Evolutionary conservation across 164 flowering plant genomes (phyloP).

Genomic region (Aristolochia californica): DNA sequence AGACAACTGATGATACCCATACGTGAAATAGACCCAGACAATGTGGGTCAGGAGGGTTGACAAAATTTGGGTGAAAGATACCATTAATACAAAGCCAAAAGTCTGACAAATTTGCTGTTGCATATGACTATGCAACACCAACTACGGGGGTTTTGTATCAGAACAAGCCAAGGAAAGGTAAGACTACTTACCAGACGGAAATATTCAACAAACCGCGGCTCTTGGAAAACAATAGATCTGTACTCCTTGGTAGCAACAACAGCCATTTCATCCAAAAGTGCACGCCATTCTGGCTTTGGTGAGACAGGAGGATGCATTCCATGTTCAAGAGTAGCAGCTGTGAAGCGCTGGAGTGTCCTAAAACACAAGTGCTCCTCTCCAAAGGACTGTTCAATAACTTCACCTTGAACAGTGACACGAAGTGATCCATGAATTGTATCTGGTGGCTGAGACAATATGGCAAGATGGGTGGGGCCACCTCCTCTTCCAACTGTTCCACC

Average conservation of each 20-base stretch:
- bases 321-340: constrained; percentile 99
- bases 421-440: constrained; percentile 94
- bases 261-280: constrained; percentile 84
- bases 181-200: constrained; percentile 81
- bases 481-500: constrained; percentile 99
- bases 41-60: too few relatives aligned
- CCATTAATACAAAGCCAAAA: too few relatives aligned
- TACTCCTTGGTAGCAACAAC: constrained; percentile 75
- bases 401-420: constrained; percentile 97
- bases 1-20: too few relatives aligned
- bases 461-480: constrained; percentile 99
- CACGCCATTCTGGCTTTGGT: constrained; percentile 98
- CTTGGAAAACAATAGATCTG: constrained; percentile 84
- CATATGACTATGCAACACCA: too few relatives aligned
- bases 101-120: too few relatives aligned
- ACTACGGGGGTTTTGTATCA: not conserved
- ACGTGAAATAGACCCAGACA: too few relatives aligned
- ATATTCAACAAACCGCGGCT: constrained; percentile 94
- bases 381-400: constrained; percentile 95
- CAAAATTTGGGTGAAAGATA: too few relatives aligned
- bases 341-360: constrained; percentile 89
- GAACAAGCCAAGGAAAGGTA: not conserved
- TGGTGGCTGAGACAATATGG: constrained; percentile 98
- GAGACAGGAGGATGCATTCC: constrained; percentile 90
- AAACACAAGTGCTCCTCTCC: constrained; percentile 99